Evolutionary conservation across 148 eudicot genomes (phyloP).

Genomic region (Fallopia convolvulus): DNA sequence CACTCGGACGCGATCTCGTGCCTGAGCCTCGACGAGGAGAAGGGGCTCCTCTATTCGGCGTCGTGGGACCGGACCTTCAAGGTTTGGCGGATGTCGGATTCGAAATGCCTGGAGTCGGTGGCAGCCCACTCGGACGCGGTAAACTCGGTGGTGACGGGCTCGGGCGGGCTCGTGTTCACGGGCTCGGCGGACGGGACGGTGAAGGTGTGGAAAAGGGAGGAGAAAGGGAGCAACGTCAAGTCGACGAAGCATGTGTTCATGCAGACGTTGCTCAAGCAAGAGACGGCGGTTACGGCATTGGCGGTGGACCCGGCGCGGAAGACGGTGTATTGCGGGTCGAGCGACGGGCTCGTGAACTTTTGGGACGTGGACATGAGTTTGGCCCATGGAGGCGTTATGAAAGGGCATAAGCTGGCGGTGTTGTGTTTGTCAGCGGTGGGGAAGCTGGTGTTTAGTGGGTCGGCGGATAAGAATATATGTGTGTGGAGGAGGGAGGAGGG

Average conservation of each 20-base stretch:
- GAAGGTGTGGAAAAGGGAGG: slow-evolving; percentile 11
- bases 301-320: slow-evolving; percentile 14
- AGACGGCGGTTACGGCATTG: slow-evolving; percentile 6
- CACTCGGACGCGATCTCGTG: slow-evolving; percentile 12
- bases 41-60: slow-evolving; percentile 5
- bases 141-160: slow-evolving; percentile 8
- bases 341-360: slow-evolving; percentile 19
- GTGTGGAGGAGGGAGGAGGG: slow-evolving; percentile 37
- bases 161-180: slow-evolving; percentile 9
- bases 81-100: slow-evolving; percentile 36
- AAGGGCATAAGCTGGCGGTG: slow-evolving; percentile 29
- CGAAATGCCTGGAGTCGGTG: slow-evolving; percentile 39
- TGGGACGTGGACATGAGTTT: slow-evolving; percentile 16
- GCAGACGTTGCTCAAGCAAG: slow-evolving; percentile 11
- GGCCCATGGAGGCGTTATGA: slow-evolving; percentile 15
- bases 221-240: slow-evolving; percentile 1
- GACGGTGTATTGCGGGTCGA: slow-evolving; percentile 19
- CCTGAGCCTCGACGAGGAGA: slow-evolving; percentile 6
- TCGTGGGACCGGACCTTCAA: slow-evolving; percentile 12
- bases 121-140: slow-evolving; percentile 22
- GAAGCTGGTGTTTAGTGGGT: slow-evolving; percentile 41
- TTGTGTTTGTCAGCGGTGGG: slow-evolving; percentile 26
- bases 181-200: slow-evolving; percentile 15
- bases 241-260: slow-evolving; percentile 6
- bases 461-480: slow-evolving; percentile 44